phyloP scores from a whole-genome alignment of 306 rosid species.

The Lithocarpus polystachyus region DNA sequence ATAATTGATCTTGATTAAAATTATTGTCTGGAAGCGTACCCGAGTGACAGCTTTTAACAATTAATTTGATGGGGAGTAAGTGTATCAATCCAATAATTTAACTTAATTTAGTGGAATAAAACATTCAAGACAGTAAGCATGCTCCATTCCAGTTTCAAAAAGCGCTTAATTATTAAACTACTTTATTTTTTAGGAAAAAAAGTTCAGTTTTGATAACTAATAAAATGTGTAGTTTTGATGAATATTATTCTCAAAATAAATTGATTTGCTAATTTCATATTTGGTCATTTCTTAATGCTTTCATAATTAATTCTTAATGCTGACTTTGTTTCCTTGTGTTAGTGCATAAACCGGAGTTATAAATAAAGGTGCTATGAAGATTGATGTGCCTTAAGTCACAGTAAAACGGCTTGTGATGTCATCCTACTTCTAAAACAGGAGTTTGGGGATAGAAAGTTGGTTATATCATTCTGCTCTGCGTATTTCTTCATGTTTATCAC shows the following conservation, averaged over 20 bases:
- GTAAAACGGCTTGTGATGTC: neutral
- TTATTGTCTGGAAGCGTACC: neutral
- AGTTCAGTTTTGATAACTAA: too few species aligned
- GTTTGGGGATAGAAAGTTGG: neutral
- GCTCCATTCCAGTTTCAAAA: neutral
- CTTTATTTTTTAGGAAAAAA: neutral
- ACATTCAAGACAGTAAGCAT: too few species aligned
- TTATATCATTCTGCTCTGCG: neutral
- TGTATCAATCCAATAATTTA: too few species aligned
- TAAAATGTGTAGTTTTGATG: neutral
- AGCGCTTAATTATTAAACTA: neutral
- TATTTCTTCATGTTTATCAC: neutral
- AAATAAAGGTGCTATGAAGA: neutral
- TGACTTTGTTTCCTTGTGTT: neutral
- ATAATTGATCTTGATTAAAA: neutral
- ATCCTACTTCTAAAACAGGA: neutral
- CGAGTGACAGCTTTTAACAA: neutral
- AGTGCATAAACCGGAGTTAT: neutral
- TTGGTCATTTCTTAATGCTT: neutral
- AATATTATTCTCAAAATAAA: neutral
- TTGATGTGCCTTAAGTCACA: constrained; percentile 16
- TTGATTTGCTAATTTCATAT: neutral
- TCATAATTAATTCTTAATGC: neutral
- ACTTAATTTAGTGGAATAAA: too few species aligned
- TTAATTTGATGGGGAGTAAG: neutral